Base-by-base conservation (phyloP, 495 filamentous ascomycete genomes). In the Annulohypoxylon moriforme region DNA sequence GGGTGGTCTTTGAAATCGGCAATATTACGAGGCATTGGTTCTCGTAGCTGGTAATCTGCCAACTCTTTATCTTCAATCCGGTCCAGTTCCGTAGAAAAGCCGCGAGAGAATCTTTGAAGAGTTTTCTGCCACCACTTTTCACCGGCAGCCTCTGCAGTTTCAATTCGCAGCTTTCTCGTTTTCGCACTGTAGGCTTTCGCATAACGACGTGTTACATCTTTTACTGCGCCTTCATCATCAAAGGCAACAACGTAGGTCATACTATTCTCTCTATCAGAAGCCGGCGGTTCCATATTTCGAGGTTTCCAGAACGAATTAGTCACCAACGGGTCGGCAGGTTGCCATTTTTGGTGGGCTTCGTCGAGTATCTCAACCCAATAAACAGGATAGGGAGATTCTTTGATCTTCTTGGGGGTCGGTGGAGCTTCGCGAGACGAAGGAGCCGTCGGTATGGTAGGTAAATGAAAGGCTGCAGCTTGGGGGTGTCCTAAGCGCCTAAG, bases 301-400 rank as follows among this genome's bases (percentile, higher is more conserved):
- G 93, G 88, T 70, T 92, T 94, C 72, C 87, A 90, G 27, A 94
- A 85, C 0, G 93, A 90, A 40, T 84, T 81, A 2, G 93, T 97
- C 31, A 94, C 92, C 3, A 98, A 75, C 0, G 95, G 91, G 74
- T 99, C 96, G 24, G 96, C 86, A 0, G 93, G 86, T 55, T 97
- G 86, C 94, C 94, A 98, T 84, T 94, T 97, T 76, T 97, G 91
- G 31, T 91, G 83, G 13, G 90, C 91, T 62, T 88, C 82, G 73
- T 97, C 92, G 73, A 96, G 93, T 2, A 92, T 90, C 80, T 99
- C 96, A 1, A 97, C 90, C 96, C 96, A 99, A 76, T 92, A 98
- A 4, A 98, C 81, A 0, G 96, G 96, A 68, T 89, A 92, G 1
- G 85, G 77, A 3, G 93, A 95, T 74, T 90, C 89, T 22, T 84